Evolutionary conservation across 208 protist genomes (phyloP), one percentile per base, ranked within the genome.

Genomic region (Vickermania ingenoplastis): DNA sequence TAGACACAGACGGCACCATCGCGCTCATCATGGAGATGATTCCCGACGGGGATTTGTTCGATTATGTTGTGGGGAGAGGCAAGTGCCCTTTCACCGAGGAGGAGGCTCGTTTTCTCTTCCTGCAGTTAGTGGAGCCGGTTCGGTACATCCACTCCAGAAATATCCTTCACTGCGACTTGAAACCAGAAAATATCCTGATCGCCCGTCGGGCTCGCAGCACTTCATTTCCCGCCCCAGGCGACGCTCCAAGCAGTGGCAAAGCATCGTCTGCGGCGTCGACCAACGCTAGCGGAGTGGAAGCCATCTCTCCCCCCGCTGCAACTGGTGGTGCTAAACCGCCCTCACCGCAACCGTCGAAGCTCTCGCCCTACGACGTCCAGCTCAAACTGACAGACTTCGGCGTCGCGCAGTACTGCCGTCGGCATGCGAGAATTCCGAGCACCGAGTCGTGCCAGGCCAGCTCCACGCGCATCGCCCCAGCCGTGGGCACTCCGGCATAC

Each of bases 1-100:
- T 88, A 27, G 74, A 90, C 50, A 61, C 71, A 0, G 41, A 21
- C 0, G 64, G 62, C 27, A 63, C 48, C 14, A 54, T 92, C 3
- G 83, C 71, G 31, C 72, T 95, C 3, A 73, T 95, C 31, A 81
- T 93, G 77, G 89, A 95, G 75, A 75, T 83, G 41, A 71, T 88
- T 22, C 59, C 65, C 1, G 80, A 83, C 23, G 83, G 83, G 24
- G 84, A 91, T 58, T 48, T 89, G 11, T 91, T 92, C 48, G 86
- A 91, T 54, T 90, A 90, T 69, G 65, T 92, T 41, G 74, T 84
- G 2, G 82, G 75, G 14, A 59, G 78, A 1, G 76, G 69, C 17
- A 64, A 63, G 22, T 72, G 69, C 28, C 69, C 71, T 7, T 89
- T 91, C 66, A 82, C 75, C 13, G 83, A 90, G 61, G 65, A 61